Percentiles rank a stretch among this genome's conserved stretches.
Conservation (phyloP, 345 rosid genomes). For the Geranium brycei region DNA sequence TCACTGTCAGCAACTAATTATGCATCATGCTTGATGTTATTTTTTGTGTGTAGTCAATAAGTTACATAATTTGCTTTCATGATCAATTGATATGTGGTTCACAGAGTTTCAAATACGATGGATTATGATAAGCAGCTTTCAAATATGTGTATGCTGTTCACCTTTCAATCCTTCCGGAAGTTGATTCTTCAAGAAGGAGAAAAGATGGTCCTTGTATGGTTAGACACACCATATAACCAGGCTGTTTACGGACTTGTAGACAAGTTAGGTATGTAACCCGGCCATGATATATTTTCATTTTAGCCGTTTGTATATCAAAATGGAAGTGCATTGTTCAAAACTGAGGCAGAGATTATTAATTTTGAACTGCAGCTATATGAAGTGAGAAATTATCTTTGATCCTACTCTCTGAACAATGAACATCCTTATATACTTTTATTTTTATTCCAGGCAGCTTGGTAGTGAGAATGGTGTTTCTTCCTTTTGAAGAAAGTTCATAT, state of each 20-base stretch:
- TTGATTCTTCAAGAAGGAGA: constrained; percentile 95
- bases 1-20: not conserved
- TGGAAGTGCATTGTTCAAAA: constrained; percentile 8
- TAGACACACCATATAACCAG: constrained; percentile 92
- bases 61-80: not conserved
- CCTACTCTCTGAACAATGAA: not conserved
- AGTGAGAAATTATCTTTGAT: too few relatives aligned
- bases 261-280: constrained; percentile 53
- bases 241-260: constrained; percentile 93
- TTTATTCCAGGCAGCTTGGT: constrained; percentile 69
- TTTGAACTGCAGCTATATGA: not conserved
- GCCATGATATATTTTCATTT: not conserved
- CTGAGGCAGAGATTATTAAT: too few relatives aligned
- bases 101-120: constrained; percentile 44
- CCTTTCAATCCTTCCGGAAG: constrained; percentile 73
- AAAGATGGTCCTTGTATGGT: constrained; percentile 85
- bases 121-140: constrained; percentile 62
- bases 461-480: constrained; percentile 87
- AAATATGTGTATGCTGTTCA: constrained; percentile 71
- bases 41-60: not conserved
- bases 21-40: not conserved
- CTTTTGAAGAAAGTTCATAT: constrained; percentile 92
- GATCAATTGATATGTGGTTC: constrained; percentile 6
- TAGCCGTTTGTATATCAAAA: not conserved
- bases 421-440: constrained; percentile 4